Evolutionary conservation across 2,329 filamentous ascomycete species (phyloP), one percentile per base, ranked within the genome.

Genomic region (Gaeumannomyces sp.): DNA sequence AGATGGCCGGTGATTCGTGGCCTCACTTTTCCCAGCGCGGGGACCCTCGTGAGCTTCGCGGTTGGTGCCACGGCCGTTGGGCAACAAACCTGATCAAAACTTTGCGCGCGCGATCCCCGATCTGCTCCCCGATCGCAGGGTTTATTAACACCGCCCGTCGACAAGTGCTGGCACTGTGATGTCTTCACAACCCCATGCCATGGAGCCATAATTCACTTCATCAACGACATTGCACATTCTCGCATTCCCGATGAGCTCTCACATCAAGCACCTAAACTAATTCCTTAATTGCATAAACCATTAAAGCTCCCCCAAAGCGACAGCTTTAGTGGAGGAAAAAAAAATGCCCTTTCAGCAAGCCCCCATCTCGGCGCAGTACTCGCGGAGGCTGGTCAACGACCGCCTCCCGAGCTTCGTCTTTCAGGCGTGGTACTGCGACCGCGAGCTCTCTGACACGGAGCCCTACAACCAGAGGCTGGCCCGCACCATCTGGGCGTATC

Each of bases 21-120:
- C 45, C 45, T 53, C 45, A 53, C 45, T 53, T 53, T 22, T 7
- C 14, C 38, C 38, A 45, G n/a, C 45, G 22, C 45, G 45, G 45
- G 45, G 45, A 53, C n/a, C 45, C 45, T 53, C 45, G 4, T 10
- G 45, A 25, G 19, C 45, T 22, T 25, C 45, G 22, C n/a, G 45
- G 45, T 53, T 53, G 45, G 45, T 53, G 45, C 45, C 45, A 53
- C 45, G 45, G 45, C 45, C n/a, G 45, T 53, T 53, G 45, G 45
- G 45, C 45, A 53, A 53, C 45, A 22, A 22, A 11, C 19, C 45
- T 11, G 45, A 53, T 5, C 16, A 19, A 11, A 45, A 45, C 38
- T 16, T 19, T 53, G 10, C 22, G 45, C 22, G 45, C 19, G 7
- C 45, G 7, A 25, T 11, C 25, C 19, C 45, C 45, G 45, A 53